phyloP scores from a whole-genome alignment of 495 filamentous ascomycete genomes.

The Penicillium fimorum region DNA sequence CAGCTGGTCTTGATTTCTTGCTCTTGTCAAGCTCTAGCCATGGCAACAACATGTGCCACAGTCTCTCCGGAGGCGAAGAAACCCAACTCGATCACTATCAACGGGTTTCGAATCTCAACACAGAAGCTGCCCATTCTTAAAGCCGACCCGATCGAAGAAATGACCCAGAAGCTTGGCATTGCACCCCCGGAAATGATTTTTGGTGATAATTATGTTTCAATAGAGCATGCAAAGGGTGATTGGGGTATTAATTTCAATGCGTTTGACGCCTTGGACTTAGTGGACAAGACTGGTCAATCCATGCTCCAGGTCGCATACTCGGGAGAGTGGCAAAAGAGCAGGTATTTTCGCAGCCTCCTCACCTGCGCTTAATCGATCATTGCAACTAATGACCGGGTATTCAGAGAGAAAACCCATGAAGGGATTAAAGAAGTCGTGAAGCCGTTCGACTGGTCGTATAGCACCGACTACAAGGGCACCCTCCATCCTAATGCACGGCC shows the following conservation, averaged over 20 bases:
- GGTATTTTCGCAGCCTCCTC: conserved; percentile 39
- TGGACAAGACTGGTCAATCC: conserved; percentile 85
- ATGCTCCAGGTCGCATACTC: conserved; percentile 96
- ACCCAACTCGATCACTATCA: conserved; percentile 46
- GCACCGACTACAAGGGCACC: conserved; percentile 77
- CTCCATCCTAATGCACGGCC: conserved; percentile 31
- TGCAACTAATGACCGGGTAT: not conserved
- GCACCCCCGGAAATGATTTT: conserved; percentile 98
- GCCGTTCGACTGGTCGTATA: conserved; percentile 98
- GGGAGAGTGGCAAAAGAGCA: conserved; percentile 79
- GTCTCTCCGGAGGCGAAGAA: conserved; percentile 29
- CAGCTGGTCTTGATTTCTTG: not conserved
- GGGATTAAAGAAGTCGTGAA: conserved; percentile 91
- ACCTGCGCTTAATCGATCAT: not conserved
- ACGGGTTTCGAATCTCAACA: conserved; percentile 68
- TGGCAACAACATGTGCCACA: conserved; percentile 19
- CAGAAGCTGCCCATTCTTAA: conserved; percentile 92
- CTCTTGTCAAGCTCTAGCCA: not conserved
- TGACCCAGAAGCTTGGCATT: conserved; percentile 75
- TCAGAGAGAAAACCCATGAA: conserved; percentile 76
- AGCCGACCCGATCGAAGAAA: conserved; percentile 81
- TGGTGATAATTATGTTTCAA: conserved; percentile 79
- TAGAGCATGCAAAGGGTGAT: conserved; percentile 64
- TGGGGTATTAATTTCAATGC: conserved; percentile 83
- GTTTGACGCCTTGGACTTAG: conserved; percentile 78